Conservation (phyloP, 1,284 basidiomycete species). For the Rhodofomes roseus region DNA sequence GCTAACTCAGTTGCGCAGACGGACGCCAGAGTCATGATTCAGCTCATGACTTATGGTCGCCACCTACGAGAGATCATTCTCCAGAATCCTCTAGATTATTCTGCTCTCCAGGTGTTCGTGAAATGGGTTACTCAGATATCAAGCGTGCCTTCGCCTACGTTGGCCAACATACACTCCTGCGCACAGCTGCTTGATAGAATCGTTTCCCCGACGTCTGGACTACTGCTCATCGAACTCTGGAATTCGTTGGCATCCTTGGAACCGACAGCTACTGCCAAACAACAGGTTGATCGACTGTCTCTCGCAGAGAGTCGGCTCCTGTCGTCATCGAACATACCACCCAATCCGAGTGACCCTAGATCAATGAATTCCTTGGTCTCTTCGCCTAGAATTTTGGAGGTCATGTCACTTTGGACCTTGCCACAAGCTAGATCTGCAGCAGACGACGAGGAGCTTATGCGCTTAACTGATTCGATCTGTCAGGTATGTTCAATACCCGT, state of each 20-base stretch:
- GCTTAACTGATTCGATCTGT: neutral
- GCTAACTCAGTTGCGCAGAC: neutral
- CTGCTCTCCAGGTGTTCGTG: slow-evolving; percentile 14
- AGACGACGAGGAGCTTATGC: neutral
- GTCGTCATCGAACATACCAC: neutral
- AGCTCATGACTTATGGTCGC: neutral
- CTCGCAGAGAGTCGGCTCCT: slow-evolving; percentile 25
- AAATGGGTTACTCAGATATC: slow-evolving; percentile 8
- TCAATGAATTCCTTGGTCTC: neutral
- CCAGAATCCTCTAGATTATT: slow-evolving; percentile 16
- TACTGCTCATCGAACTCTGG: slow-evolving; percentile 19
- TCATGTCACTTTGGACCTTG: slow-evolving; percentile 38
- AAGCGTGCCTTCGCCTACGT: neutral
- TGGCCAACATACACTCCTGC: neutral
- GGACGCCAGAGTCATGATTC: neutral
- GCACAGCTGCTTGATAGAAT: slow-evolving; percentile 7
- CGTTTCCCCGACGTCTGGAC: slow-evolving; percentile 17
- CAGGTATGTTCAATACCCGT: neutral
- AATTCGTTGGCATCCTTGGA: neutral
- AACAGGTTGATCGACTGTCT: slow-evolving; percentile 11
- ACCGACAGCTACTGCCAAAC: neutral
- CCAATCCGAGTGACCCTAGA: neutral
- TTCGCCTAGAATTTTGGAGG: slow-evolving; percentile 31
- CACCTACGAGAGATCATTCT: neutral
- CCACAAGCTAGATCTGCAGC: slow-evolving; percentile 8